Base-by-base conservation (phyloP, 2,329 filamentous ascomycete genomes). In the Zasmidium citrigriseum region DNA sequence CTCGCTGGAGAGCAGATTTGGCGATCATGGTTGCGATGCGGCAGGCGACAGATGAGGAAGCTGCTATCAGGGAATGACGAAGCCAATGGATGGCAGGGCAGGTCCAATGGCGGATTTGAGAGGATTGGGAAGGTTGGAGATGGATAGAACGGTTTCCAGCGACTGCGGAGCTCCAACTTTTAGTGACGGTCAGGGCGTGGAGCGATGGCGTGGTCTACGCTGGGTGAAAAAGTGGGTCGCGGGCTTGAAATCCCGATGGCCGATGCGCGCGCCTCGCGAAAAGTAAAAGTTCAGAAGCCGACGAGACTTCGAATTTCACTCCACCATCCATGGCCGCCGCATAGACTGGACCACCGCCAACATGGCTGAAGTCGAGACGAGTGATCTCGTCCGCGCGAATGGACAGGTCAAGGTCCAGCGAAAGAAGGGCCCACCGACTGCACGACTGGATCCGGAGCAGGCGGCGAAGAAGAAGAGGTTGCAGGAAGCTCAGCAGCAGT, bases 401-500 rank as follows among this genome's bases (percentile, higher is more conserved):
- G 68, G 68, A 14, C 44, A 59, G 50, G 64, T 70, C 49, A 67
- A 64, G 49, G 57, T 66, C 22, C 61, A 65, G 54, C 54, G 57
- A 55, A 64, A 62, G 49, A 71, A 63, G 29, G 58, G 63, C 1
- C 61, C 62, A 4, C 67, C 70, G 10, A 73, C 70, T 1, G 65
- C 68, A 24, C 62, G 58, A 38, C 56, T 69, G 34, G 69, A 70
- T 55, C 61, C 70, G 16, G 73, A 76, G 54, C 67, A 71, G 50
- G 67, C 64, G 9, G 69, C 66, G 1, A 55, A 64, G 55, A 72
- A 73, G 64, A 72, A 69, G 64, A 64, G 70, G 49, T 67, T 70
- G 61, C 62, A 64, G 38, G 68, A 72, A 59, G 70, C 79, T 67
- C 67, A 69, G 65, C 59, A 65, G 49, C 60, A 91, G 67, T 99